Conservation (phyloP, 1,284 basidiomycete genomes). For the Malassezia arunalokei region DNA sequence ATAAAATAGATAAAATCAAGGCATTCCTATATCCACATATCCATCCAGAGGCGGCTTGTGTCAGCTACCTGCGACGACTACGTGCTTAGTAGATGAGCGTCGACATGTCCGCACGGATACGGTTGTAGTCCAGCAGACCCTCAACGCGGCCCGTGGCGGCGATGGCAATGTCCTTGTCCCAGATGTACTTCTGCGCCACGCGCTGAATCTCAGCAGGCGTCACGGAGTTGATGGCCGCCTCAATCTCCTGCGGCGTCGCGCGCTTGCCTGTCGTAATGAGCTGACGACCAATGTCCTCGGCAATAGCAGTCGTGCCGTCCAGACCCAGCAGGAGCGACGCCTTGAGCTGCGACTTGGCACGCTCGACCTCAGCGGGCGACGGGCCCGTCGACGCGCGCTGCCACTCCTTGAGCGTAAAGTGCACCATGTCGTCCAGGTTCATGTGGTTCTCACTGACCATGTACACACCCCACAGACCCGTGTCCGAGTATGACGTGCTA, state of each 20-base stretch:
- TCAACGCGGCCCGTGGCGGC: slow-evolving; percentile 62
- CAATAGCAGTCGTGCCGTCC: slow-evolving; percentile 88
- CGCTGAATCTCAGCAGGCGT: slow-evolving; percentile 79
- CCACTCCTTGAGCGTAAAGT: slow-evolving; percentile 95
- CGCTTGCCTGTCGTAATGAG: slow-evolving; percentile 73
- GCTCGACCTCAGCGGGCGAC: slow-evolving; percentile 75
- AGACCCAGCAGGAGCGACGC: slow-evolving; percentile 77
- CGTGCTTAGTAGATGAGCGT: slow-evolving; percentile 43
- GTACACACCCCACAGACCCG: slow-evolving; percentile 98
- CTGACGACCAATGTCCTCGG: slow-evolving; percentile 96
- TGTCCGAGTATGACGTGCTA: slow-evolving; percentile 99
- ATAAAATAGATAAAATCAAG: background rate
- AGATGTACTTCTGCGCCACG: slow-evolving; percentile 88
- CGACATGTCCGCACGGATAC: slow-evolving; percentile 46
- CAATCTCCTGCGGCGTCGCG: slow-evolving; percentile 82
- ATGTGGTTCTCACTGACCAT: slow-evolving; percentile 68
- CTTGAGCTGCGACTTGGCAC: slow-evolving; percentile 95
- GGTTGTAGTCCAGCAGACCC: slow-evolving; percentile 56
- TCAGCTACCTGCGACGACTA: background rate
- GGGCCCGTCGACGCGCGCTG: slow-evolving; percentile 84
- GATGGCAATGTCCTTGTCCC: slow-evolving; percentile 65
- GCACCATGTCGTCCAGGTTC: slow-evolving; percentile 82
- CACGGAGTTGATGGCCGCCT: slow-evolving; percentile 80
- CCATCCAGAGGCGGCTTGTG: background rate
- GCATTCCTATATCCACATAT: background rate